Percentiles rank a stretch among this genome's conserved stretches.
Evolutionary conservation across 768 basidiomycete genomes (phyloP).

Genomic region (Boletus tylopilopsis): DNA sequence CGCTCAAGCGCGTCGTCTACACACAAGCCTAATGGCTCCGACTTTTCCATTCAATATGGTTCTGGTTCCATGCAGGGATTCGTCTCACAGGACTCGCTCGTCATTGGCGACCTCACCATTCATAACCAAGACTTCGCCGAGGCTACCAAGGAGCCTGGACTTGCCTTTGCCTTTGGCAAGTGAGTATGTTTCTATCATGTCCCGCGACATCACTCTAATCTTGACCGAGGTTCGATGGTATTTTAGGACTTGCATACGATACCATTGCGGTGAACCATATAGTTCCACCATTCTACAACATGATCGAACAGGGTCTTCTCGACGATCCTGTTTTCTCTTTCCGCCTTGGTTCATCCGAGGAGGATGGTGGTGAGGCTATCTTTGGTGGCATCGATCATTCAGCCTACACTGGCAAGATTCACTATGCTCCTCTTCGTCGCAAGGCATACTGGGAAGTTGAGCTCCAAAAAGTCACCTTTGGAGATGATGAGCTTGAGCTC

Average conservation of each 20-base stretch:
- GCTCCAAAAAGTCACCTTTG: constrained; percentile 81
- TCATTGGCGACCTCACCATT: constrained; percentile 81
- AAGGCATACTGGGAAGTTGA: constrained; percentile 99
- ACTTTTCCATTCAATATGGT: constrained; percentile 91
- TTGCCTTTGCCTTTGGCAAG: constrained; percentile 97
- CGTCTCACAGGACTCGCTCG: constrained; percentile 77
- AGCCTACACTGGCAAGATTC: constrained; percentile 77
- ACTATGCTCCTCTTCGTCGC: constrained; percentile 87
- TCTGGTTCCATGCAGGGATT: constrained; percentile 97
- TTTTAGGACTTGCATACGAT: constrained; percentile 90
- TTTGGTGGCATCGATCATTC: constrained; percentile 85
- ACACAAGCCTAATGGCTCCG: constrained; percentile 85
- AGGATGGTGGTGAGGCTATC: constrained; percentile 85
- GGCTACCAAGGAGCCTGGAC: constrained; percentile 92
- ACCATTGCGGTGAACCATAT: constrained; percentile 94
- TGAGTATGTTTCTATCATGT: constrained; percentile 36
- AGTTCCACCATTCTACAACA: constrained; percentile 89
- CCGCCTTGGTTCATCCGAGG: constrained; percentile 82
- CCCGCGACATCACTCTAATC: background rate
- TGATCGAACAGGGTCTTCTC: constrained; percentile 79
- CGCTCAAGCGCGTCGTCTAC: constrained; percentile 74
- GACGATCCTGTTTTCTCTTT: constrained; percentile 91
- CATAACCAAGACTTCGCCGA: constrained; percentile 86
- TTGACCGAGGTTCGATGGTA: constrained; percentile 80
- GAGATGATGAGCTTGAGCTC: constrained; percentile 82